These are phyloP conservation scores for Amanita subjunquillea DNA, from an alignment of 768 basidiomycete species.

Conservation along the genomic window DNA sequence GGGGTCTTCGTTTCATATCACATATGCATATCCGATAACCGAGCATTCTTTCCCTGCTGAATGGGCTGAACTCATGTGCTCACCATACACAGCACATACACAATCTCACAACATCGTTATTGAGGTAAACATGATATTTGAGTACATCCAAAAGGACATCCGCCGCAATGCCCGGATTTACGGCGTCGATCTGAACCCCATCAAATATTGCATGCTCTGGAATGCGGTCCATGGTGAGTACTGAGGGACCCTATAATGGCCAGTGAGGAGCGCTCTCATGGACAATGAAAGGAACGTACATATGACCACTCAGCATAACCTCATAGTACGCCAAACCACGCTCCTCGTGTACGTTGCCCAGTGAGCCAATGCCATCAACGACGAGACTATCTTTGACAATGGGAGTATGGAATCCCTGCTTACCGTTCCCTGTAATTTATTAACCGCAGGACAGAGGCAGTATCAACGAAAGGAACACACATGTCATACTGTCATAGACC, in stretches of 20 bases:
- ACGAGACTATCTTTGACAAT: conserved; percentile 58
- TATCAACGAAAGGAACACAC: conserved; percentile 12
- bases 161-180: conserved; percentile 11
- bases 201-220: conserved; percentile 58
- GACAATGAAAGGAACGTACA: conserved; percentile 28
- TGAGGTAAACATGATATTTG: too few species aligned
- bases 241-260: conserved; percentile 44
- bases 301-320: conserved; percentile 64
- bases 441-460: neutral
- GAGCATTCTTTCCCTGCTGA: too few species aligned
- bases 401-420: conserved; percentile 67
- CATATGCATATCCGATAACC: too few species aligned
- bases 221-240: conserved; percentile 62
- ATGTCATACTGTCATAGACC: conserved; percentile 29
- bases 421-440: conserved; percentile 37
- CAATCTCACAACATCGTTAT: too few species aligned
- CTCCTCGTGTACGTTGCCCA: conserved; percentile 56
- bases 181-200: conserved; percentile 49
- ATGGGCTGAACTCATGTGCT: too few species aligned
- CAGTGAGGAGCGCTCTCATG: neutral
- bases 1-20: too few species aligned
- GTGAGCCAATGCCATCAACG: conserved; percentile 60
- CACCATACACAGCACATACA: too few species aligned
- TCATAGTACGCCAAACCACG: conserved; percentile 61
- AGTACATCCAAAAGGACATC: too few species aligned